Evolutionary conservation across 2,329 filamentous ascomycete genomes (phyloP).

Genomic region (Microsporum audouinii): DNA sequence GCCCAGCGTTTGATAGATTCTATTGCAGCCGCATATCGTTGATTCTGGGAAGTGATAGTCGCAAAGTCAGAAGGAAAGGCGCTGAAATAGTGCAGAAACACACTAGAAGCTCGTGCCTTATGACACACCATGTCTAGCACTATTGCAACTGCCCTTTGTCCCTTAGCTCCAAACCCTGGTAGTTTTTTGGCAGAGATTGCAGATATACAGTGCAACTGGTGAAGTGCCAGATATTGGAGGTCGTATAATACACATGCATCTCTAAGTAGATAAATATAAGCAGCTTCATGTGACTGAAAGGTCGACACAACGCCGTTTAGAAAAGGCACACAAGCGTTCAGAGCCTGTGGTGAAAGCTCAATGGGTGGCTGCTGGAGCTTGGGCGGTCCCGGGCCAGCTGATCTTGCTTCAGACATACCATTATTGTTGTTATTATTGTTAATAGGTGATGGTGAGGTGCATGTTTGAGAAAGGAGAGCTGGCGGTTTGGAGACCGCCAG

Average conservation of each 20-base stretch:
- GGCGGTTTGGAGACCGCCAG: not conserved
- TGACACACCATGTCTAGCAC: slow-evolving; percentile 37
- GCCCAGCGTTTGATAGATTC: slow-evolving; percentile 37
- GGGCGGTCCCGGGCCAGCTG: not conserved
- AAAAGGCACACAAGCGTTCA: not conserved
- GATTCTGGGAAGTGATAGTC: slow-evolving; percentile 20
- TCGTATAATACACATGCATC: slow-evolving; percentile 49
- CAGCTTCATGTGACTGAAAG: not conserved
- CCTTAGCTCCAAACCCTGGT: slow-evolving; percentile 26
- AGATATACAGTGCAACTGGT: slow-evolving; percentile 55
- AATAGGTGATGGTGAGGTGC: too few species aligned
- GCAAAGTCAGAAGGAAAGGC: slow-evolving; percentile 36
- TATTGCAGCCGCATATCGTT: slow-evolving; percentile 25
- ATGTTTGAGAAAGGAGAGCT: not conserved
- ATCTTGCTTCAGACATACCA: too few species aligned
- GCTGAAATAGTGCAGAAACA: slow-evolving; percentile 37
- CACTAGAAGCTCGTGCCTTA: slow-evolving; percentile 33
- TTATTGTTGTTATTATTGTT: too few species aligned
- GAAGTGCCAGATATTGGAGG: slow-evolving; percentile 52
- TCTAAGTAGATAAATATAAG: slow-evolving; percentile 35
- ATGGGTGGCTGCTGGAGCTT: not conserved
- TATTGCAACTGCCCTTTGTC: slow-evolving; percentile 22
- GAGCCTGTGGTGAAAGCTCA: not conserved
- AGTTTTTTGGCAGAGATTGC: slow-evolving; percentile 29
- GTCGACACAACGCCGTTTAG: not conserved